These are phyloP conservation scores for Yamadazyma membranifaciens DNA, from an alignment of 1,139 yeast genomes.

Conservation along the genomic window DNA sequence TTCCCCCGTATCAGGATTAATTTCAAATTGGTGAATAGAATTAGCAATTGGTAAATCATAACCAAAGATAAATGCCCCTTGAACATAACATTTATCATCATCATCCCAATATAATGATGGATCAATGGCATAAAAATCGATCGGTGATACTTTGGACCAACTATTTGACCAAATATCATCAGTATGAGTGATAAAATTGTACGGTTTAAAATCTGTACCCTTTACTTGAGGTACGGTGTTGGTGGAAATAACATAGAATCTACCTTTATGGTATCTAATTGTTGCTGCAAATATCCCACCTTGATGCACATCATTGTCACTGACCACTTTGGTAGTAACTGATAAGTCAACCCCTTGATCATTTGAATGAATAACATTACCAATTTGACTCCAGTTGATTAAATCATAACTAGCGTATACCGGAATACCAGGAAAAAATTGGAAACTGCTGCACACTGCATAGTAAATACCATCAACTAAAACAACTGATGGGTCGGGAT, in stretches of 20 bases:
- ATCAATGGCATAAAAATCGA: constrained; percentile 12
- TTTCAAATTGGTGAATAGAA: constrained; percentile 10
- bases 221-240: constrained; percentile 7
- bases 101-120: constrained; percentile 10
- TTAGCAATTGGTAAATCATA: constrained; percentile 12
- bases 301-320: constrained; percentile 4
- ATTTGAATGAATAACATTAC: constrained; percentile 9
- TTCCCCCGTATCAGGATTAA: constrained; percentile 11
- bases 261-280: constrained; percentile 11
- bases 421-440: constrained; percentile 11
- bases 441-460: constrained; percentile 10
- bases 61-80: constrained; percentile 12
- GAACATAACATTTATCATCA: constrained; percentile 12
- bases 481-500: constrained; percentile 12
- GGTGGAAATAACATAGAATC: constrained; percentile 11
- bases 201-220: constrained; percentile 8
- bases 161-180: constrained; percentile 12
- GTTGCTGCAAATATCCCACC: constrained; percentile 12
- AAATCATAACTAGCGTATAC: constrained; percentile 10
- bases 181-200: constrained; percentile 10
- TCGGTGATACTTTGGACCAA: constrained; percentile 9
- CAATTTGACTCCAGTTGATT: constrained; percentile 12
- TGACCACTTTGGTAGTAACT: constrained; percentile 4
- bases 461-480: constrained; percentile 10
- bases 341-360: constrained; percentile 10